These are phyloP conservation scores for Mycena pura DNA, from an alignment of 768 basidiomycete genomes.

Conservation along the genomic window DNA sequence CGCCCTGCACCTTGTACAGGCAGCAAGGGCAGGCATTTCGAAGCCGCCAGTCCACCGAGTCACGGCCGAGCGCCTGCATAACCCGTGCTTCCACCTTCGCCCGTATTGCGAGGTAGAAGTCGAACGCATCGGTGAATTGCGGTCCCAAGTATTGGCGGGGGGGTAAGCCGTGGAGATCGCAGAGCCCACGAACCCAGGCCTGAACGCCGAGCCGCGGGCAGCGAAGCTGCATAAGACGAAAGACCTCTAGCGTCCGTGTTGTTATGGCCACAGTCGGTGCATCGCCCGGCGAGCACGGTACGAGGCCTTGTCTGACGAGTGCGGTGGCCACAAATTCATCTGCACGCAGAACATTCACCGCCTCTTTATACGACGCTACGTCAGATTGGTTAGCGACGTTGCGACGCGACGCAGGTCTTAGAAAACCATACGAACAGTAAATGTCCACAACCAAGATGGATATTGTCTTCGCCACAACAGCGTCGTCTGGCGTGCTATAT, in stretches of 20 bases:
- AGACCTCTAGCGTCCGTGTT: constrained; percentile 18
- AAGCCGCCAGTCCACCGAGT: constrained; percentile 26
- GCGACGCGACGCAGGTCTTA: no score
- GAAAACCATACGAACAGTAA: no score
- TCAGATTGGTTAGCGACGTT: no score
- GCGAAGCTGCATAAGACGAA: constrained; percentile 1
- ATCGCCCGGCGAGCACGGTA: constrained; percentile 7
- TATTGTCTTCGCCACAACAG: no score
- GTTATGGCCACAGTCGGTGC: constrained; percentile 7
- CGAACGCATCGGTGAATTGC: constrained; percentile 24
- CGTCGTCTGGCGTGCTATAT: no score
- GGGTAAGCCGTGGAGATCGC: constrained; percentile 19
- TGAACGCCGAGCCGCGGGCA: constrained; percentile 25
- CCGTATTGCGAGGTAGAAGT: constrained; percentile 26
- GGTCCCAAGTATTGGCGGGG: constrained; percentile 19
- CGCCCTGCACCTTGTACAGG: constrained; percentile 29
- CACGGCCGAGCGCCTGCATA: constrained; percentile 19
- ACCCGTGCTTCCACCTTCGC: constrained; percentile 9
- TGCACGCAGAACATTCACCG: no score
- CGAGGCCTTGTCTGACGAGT: constrained; percentile 12
- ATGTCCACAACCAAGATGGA: no score
- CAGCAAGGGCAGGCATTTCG: no score
- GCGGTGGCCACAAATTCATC: constrained; percentile 1
- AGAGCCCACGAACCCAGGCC: constrained; percentile 17
- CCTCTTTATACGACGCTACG: no score